Percentiles rank a stretch among this genome's conserved stretches.
phyloP scores from a whole-genome alignment of 345 rosid species.

The Gossypium rotundifolium region DNA sequence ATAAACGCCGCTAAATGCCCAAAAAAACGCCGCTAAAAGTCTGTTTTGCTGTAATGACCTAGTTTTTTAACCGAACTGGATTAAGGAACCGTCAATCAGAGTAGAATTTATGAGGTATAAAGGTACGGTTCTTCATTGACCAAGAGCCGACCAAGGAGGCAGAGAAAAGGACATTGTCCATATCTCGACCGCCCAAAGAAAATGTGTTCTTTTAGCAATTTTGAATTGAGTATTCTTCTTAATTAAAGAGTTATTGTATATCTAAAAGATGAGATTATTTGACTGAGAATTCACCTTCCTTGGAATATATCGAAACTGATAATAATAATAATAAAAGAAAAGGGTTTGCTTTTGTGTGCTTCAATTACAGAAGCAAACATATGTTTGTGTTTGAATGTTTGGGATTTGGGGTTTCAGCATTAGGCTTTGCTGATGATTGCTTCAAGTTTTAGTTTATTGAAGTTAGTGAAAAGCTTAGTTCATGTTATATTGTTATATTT shows the following conservation, averaged over 20 bases:
- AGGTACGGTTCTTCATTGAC: slow-evolving; percentile 19
- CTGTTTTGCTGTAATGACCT: no score
- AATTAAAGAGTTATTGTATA: background rate
- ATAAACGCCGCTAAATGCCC: no score
- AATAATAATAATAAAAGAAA: background rate
- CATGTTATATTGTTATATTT: no score
- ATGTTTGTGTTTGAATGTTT: background rate
- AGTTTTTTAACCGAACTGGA: background rate
- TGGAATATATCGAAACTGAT: background rate
- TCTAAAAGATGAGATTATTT: slow-evolving; percentile 1
- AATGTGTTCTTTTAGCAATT: background rate
- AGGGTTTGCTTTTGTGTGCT: slow-evolving; percentile 6
- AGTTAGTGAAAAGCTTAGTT: background rate
- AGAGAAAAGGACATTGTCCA: slow-evolving; percentile 11
- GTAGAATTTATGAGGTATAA: background rate
- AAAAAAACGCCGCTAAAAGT: no score
- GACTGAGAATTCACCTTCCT: slow-evolving; percentile 4
- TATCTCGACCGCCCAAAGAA: slow-evolving; percentile 48
- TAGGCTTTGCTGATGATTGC: slow-evolving; percentile 7
- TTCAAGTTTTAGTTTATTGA: background rate
- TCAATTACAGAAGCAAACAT: slow-evolving; percentile 9
- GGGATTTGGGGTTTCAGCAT: background rate
- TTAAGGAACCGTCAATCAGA: slow-evolving; percentile 5
- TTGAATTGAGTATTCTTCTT: background rate
- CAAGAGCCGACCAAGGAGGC: slow-evolving; percentile 19